phyloP scores from a whole-genome alignment of 306 rosid genomes.

The Psophocarpus tetragonolobus region DNA sequence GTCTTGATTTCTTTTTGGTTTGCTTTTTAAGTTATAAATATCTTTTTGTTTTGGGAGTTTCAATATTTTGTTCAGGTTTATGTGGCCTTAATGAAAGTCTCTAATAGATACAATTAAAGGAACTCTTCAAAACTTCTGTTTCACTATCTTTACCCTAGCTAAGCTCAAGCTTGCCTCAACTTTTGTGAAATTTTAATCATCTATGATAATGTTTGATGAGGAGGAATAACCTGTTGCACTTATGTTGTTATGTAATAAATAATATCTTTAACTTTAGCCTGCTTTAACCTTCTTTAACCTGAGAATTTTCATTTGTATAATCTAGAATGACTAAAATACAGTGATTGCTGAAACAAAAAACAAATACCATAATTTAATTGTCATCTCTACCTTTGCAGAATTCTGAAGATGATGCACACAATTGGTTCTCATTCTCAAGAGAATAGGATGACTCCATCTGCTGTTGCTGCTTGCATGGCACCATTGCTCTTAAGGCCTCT shows the following conservation, averaged over 20 bases:
- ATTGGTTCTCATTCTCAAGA: constrained; percentile 81
- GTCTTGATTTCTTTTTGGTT: background rate
- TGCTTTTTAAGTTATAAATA: background rate
- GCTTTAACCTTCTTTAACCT: background rate
- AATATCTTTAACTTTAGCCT: background rate
- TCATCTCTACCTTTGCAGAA: constrained; percentile 51
- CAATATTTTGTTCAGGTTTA: background rate
- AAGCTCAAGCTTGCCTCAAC: background rate
- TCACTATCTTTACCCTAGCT: background rate
- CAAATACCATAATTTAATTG: background rate
- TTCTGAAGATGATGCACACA: constrained; percentile 93
- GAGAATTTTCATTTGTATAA: background rate
- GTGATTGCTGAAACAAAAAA: background rate
- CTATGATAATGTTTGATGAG: background rate
- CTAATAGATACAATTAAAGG: background rate
- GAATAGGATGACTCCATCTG: constrained; percentile 95
- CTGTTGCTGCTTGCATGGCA: constrained; percentile 99
- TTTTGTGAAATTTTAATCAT: background rate
- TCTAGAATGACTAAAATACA: background rate
- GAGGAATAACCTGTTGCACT: background rate
- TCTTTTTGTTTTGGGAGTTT: background rate
- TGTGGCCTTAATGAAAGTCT: background rate
- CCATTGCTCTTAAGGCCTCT: constrained; percentile 96
- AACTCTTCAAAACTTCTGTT: background rate
- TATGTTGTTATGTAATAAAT: background rate